Base-by-base conservation (phyloP, 2,329 filamentous ascomycete species). In the Penicillium corylophilum region DNA sequence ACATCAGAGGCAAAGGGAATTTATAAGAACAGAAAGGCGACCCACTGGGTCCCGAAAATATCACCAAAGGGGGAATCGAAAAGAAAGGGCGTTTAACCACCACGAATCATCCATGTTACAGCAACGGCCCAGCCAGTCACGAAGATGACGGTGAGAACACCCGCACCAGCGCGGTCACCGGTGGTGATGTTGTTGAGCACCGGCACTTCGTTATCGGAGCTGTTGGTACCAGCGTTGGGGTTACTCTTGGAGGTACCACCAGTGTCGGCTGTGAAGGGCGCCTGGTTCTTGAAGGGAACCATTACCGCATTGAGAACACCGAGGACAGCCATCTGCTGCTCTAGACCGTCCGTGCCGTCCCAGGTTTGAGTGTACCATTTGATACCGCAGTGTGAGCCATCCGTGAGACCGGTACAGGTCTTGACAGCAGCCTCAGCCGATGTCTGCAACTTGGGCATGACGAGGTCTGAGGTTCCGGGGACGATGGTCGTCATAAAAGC, bases 381-480 rank as follows among this genome's bases (percentile, higher is more conserved):
- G 40, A 69, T 66, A 9, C 76, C 76, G 56, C 86, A 84, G 57
- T 85, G 87, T 36, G 75, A 76, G 6, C 79, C 78, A 9, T 82
- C 78, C 8, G 79, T 77, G 1, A 71, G 69, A 3, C 82, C 84
- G 2, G 80, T 83, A 68, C 87, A 90, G 54, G 84, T 81, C 51
- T 77, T 78, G 1, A 83, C 80, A 1, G 86, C 88, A 0, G 80
- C 85, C 45, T 76, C 53, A 4, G 86, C 77, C 1, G 85, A 87
- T 1, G 73, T 79, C 46, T 74, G 71, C 12, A 90, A 74, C 39
- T 82, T 77, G 0, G 83, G 80, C 53, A 82, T 72, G 56, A 91
- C 83, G 38, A 67, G 71, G 1, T 77, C 70, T 18, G 67, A 66
- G 1, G 81, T 84, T 48, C 78, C 79, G 0, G 87, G 86, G 0